These are phyloP conservation scores for Sphaerulina musiva DNA, from an alignment of 2,329 filamentous ascomycete genomes.

Conservation along the genomic window DNA sequence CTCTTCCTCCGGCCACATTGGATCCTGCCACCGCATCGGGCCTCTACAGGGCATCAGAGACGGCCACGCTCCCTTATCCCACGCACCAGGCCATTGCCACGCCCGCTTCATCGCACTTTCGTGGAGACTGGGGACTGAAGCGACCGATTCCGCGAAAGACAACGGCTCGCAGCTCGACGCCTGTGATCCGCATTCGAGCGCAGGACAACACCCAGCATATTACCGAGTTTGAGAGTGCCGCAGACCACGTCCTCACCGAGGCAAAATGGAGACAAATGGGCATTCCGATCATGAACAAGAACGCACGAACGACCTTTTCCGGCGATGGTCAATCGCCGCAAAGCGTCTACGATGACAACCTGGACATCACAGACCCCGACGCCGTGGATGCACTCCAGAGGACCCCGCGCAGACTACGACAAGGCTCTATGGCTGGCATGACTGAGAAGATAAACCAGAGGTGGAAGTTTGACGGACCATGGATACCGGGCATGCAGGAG, in stretches of 20 bases:
- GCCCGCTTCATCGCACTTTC: slow-evolving; percentile 61
- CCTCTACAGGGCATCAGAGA: slow-evolving; percentile 53
- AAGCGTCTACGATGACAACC: slow-evolving; percentile 38
- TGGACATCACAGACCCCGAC: slow-evolving; percentile 40
- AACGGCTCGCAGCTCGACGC: slow-evolving; percentile 65
- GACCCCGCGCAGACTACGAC: neutral
- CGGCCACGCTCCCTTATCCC: slow-evolving; percentile 71
- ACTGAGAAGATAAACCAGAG: slow-evolving; percentile 32
- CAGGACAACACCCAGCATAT: slow-evolving; percentile 82
- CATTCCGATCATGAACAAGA: slow-evolving; percentile 57
- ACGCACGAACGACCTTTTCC: slow-evolving; percentile 20
- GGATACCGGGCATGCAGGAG: slow-evolving; percentile 50
- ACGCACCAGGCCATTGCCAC: slow-evolving; percentile 77
- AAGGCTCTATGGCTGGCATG: neutral
- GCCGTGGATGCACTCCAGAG: slow-evolving; percentile 3
- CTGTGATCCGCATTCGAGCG: slow-evolving; percentile 66
- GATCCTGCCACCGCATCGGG: slow-evolving; percentile 42
- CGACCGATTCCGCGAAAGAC: slow-evolving; percentile 65
- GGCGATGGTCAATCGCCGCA: slow-evolving; percentile 6
- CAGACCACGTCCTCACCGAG: slow-evolving; percentile 72
- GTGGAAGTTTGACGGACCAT: slow-evolving; percentile 56
- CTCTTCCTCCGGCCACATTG: slow-evolving; percentile 57
- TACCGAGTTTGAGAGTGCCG: slow-evolving; percentile 78
- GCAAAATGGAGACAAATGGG: slow-evolving; percentile 81
- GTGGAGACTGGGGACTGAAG: slow-evolving; percentile 92